phyloP scores from a whole-genome alignment of 345 rosid species.

The Brassica carinata region DNA sequence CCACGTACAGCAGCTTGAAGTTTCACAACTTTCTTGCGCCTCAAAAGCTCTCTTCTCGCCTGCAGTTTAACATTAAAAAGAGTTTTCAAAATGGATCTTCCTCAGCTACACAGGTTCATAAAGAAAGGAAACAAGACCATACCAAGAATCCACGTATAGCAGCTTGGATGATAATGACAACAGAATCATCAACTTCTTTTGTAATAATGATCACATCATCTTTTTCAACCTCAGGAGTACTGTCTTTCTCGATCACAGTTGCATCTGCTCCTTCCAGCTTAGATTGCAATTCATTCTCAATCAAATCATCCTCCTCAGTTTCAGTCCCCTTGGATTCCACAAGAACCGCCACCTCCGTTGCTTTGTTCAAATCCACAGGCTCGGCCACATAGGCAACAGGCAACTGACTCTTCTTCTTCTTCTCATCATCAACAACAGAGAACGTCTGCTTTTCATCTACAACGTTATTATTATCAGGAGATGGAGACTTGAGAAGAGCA shows the following conservation, averaged over 20 bases:
- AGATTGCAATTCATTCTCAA: background rate
- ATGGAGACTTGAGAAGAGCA: constrained; percentile 40
- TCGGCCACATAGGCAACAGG: constrained; percentile 30
- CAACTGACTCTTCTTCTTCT: constrained; percentile 44
- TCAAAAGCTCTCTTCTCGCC: constrained; percentile 68
- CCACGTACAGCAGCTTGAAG: constrained; percentile 96
- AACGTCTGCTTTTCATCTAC: constrained; percentile 46
- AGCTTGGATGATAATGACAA: constrained; percentile 57
- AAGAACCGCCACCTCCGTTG: constrained; percentile 16
- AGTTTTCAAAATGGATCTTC: background rate
- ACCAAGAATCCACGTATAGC: constrained; percentile 64
- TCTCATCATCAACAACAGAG: constrained; percentile 35
- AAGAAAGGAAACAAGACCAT: constrained; percentile 11
- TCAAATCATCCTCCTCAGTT: constrained; percentile 21
- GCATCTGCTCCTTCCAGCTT: constrained; percentile 5
- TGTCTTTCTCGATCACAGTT: constrained; percentile 25
- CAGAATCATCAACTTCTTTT: constrained; percentile 47
- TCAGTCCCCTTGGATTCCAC: constrained; percentile 40
- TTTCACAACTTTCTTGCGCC: constrained; percentile 68
- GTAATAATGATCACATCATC: constrained; percentile 28
- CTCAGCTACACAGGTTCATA: background rate
- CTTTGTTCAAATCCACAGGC: constrained; percentile 27
- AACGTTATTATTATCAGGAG: constrained; percentile 43
- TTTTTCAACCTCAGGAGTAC: constrained; percentile 31
- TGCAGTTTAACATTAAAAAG: constrained; percentile 31